Conservation (phyloP, 495 filamentous ascomycete genomes). For the Neurospora terricola region DNA sequence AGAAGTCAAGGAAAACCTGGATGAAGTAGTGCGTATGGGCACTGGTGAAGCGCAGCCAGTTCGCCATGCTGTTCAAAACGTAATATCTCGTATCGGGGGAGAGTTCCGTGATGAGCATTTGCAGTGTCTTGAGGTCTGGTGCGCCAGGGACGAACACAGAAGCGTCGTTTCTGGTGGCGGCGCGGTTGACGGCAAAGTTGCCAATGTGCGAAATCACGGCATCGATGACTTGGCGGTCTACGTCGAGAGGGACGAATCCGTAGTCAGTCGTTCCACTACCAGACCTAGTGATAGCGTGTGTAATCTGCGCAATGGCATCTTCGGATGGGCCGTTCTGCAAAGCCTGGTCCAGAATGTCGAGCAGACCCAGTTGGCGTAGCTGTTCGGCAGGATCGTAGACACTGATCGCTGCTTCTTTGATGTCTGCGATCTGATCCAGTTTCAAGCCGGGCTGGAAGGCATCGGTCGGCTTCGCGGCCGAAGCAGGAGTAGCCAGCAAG, state of each 20-base stretch:
- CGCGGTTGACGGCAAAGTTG: conserved; percentile 51
- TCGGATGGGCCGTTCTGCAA: conserved; percentile 53
- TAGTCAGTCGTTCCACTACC: conserved; percentile 46
- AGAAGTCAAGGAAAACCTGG: conserved; percentile 76
- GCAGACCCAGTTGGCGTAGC: conserved; percentile 52
- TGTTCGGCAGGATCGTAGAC: conserved; percentile 47
- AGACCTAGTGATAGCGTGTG: conserved; percentile 51
- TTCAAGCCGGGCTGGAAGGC: conserved; percentile 72
- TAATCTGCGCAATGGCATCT: conserved; percentile 59
- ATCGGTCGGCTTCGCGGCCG: conserved; percentile 68
- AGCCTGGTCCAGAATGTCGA: conserved; percentile 55
- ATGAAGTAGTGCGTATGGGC: conserved; percentile 89
- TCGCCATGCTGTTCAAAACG: conserved; percentile 72
- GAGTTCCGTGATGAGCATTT: conserved; percentile 62
- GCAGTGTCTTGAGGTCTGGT: conserved; percentile 64
- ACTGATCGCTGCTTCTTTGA: conserved; percentile 54
- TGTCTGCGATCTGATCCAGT: conserved; percentile 69
- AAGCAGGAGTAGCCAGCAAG: conserved; percentile 69
- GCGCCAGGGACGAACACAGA: conserved; percentile 59
- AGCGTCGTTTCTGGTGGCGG: conserved; percentile 42
- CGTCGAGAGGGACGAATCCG: conserved; percentile 51
- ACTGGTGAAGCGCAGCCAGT: conserved; percentile 86
- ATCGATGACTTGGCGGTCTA: conserved; percentile 65
- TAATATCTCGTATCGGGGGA: conserved; percentile 75
- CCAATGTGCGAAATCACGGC: conserved; percentile 78